These are phyloP conservation scores for Geotrichum phurueaensis DNA, from an alignment of 1,139 yeast genomes.

Conservation along the genomic window DNA sequence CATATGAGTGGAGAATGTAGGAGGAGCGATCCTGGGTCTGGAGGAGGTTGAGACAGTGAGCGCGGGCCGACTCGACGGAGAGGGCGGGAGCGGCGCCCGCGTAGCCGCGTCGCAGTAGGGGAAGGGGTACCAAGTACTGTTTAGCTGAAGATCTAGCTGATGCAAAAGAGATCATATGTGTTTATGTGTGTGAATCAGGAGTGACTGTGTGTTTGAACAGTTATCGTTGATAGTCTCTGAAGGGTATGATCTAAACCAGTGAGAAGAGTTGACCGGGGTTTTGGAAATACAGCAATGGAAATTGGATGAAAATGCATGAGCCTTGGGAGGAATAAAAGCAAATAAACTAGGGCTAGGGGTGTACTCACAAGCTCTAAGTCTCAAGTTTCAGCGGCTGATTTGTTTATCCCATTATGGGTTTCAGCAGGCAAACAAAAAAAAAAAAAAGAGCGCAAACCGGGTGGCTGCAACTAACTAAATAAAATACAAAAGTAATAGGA, in stretches of 20 bases:
- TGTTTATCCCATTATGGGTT: neutral
- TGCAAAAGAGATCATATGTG: neutral
- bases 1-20: slow-evolving; percentile 58
- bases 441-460: neutral
- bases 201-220: neutral
- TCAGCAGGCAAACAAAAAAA: neutral
- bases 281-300: neutral
- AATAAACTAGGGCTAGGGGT: neutral
- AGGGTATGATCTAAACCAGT: too few species aligned
- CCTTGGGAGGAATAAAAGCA: neutral
- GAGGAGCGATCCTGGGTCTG: slow-evolving; percentile 54
- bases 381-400: neutral
- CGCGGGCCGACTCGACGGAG: slow-evolving; percentile 15
- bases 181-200: neutral
- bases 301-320: neutral
- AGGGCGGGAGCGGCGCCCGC: neutral
- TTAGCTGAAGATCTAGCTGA: neutral
- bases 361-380: neutral
- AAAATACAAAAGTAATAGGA: neutral
- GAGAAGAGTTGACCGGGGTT: neutral
- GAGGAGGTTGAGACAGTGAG: slow-evolving; percentile 8
- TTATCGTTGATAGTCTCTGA: neutral
- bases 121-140: neutral
- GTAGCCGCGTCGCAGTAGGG: neutral
- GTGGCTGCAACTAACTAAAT: neutral